Base-by-base conservation (phyloP, 2,329 filamentous ascomycete genomes). In the Aspergillus ibericus region DNA sequence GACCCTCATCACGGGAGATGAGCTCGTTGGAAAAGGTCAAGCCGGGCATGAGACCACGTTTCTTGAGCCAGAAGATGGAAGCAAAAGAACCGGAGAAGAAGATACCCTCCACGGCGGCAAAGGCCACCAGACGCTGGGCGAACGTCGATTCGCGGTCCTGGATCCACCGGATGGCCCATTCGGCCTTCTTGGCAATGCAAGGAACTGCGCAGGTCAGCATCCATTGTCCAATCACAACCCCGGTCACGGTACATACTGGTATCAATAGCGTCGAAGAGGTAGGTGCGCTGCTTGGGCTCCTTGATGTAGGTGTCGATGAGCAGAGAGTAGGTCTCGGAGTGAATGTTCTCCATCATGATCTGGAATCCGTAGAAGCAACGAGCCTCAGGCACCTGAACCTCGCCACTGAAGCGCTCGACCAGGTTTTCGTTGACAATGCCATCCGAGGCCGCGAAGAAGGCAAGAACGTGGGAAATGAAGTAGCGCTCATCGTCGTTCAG, bases 261-360 rank as follows among this genome's bases (percentile, higher is more conserved):
- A 68, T 99, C 95, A 79, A 99, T 96, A 71, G 95, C 95, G 73
- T 99, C 96, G 82, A 99, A 98, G 58, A 99, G 89, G 77, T 98
- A 93, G 62, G 86, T 90, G 69, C 92, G 88, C 83, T 99, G 93
- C 75, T 90, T 90, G 63, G 91, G 90, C 83, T 99, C 95, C 85
- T 96, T 97, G 82, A 99, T 96, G 80, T 99, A 99, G 63, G 93
- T 97, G 78, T 99, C 95, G 76, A 99, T 99, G 75, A 99, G 88
- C 35, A 99, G 88, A 18, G 93, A 98, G 86, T 99, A 99, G 55
- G 95, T 99, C 83, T 99, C 95, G 15, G 95, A 97, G 85, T 99
- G 95, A 72, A 99, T 96, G 82, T 99, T 99, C 85, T 99, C 95
- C 91, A 99, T 98, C 95, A 99, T 99, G 83, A 98, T 98, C 83